Evolutionary conservation across 192 early-diverging fungal genomes (phyloP), one percentile per base, ranked within the genome.

Genomic region (Coemansia sp.): DNA sequence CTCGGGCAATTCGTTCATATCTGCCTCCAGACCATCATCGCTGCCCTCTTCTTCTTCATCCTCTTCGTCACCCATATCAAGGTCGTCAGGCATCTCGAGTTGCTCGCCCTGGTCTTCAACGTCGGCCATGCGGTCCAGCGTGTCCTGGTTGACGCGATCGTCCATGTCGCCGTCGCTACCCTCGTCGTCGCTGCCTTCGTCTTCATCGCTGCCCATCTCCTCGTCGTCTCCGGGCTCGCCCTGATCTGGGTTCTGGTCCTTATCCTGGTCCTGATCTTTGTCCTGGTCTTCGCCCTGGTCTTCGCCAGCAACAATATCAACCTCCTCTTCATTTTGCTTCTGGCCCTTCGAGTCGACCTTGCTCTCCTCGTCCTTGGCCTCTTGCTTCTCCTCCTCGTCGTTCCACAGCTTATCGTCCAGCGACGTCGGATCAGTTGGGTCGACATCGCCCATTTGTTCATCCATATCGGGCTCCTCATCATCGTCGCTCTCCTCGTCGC

Each of bases 361-460:
- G 58, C 73, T 76, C 55, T 83, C 79, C 25, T 85, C 74, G 15
- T 76, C 75, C 50, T 70, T 71, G 17, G 76, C 57, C 43, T 71
- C 70, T 11, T 85, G 72, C 35, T 84, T 78, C 23, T 87, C 73
- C 21, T 86, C 76, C 15, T 86, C 81, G 69, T 94, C 95, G 51
- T 89, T 92, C 97, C 97, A 99, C 85, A 99, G 85, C 83, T 97
- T 95, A 62, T 99, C 95, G 65, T 99, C 97, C 21, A 99, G 86
- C 0, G 90, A 89, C 57, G 94, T 89, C 1, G 91, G 90, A 58
- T 92, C 89, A 62, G 91, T 86, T 27, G 89, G 86, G 66, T 95
- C 94, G 5, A 97, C 82, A 52, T 98, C 88, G 32, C 94, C 97
- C 76, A 96, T 89, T 67, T 93, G 88, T 80, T 98, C 94, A 58